phyloP scores from a whole-genome alignment of 1,139 yeast species.

The Hansenula sp. region DNA sequence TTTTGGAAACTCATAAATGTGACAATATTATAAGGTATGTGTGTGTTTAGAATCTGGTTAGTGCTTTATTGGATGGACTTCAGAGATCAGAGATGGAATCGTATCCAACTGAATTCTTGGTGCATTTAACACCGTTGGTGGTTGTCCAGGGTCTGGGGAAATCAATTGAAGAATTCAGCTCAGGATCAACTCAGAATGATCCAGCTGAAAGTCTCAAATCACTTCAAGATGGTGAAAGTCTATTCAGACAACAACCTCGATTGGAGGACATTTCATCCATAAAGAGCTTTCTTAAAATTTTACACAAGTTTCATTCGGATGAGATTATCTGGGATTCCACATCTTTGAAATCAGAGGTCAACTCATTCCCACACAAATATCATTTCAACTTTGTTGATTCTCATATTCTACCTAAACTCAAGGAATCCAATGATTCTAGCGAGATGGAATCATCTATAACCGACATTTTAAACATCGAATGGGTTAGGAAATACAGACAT shows the following conservation, averaged over 20 bases:
- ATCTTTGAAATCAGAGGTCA: conserved; percentile 17
- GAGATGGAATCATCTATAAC: conserved; percentile 35
- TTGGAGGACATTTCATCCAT: conserved; percentile 20
- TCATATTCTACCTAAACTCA: conserved; percentile 17
- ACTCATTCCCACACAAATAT: conserved; percentile 19
- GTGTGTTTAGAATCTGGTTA: too few species aligned
- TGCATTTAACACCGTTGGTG: conserved; percentile 31
- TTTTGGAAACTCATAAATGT: too few species aligned
- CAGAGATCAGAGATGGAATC: conserved; percentile 23
- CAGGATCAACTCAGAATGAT: conserved; percentile 26
- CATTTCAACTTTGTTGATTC: conserved; percentile 26
- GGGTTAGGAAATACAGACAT: conserved; percentile 46
- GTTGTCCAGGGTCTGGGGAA: conserved; percentile 33
- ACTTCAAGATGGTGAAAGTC: conserved; percentile 9
- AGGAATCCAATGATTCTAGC: conserved; percentile 6
- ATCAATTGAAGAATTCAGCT: conserved; percentile 26
- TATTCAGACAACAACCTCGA: conserved; percentile 23
- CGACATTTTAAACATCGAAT: conserved; percentile 22
- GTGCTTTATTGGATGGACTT: neutral
- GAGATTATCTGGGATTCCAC: conserved; percentile 27
- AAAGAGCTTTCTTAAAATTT: conserved; percentile 23
- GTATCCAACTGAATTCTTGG: conserved; percentile 26
- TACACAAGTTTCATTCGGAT: conserved; percentile 24
- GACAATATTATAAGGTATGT: too few species aligned
- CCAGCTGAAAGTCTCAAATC: conserved; percentile 5